phyloP scores from a whole-genome alignment of 148 eudicot genomes.

The Rhododendron griersonianum region DNA sequence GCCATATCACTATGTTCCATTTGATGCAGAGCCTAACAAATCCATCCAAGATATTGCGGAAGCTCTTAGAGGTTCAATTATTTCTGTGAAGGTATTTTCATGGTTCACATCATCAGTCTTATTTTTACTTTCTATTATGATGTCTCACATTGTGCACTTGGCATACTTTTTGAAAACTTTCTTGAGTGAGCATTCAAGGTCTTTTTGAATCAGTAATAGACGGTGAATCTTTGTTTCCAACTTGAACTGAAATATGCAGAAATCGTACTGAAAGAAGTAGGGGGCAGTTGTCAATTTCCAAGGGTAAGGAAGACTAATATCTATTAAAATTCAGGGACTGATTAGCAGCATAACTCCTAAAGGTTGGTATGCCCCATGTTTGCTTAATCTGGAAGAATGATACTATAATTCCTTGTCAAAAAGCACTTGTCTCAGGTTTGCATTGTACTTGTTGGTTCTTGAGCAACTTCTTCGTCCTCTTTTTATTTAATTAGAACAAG shows the following conservation, averaged over 20 bases:
- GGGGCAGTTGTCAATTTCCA: neutral
- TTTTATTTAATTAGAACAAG: neutral
- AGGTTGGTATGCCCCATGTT: neutral
- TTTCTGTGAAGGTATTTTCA: conserved; percentile 68
- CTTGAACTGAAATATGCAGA: neutral
- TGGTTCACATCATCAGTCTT: neutral
- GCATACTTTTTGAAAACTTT: neutral
- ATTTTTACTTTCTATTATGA: neutral
- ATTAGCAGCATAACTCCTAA: neutral
- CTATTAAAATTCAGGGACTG: neutral
- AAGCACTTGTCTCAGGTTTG: neutral
- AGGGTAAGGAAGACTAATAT: neutral
- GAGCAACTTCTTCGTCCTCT: neutral
- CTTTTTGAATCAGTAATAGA: neutral
- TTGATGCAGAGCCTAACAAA: conserved; percentile 62
- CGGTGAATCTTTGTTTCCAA: neutral
- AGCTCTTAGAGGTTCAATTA: conserved; percentile 58
- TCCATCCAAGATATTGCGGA: conserved; percentile 74
- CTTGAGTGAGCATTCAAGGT: neutral
- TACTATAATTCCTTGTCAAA: neutral
- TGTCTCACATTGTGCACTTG: neutral
- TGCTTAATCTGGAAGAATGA: neutral
- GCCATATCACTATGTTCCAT: conserved; percentile 12
- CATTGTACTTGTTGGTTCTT: neutral
- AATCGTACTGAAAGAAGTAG: neutral